Base-by-base conservation (phyloP, 164 flowering plant species). In the Tinospora cordifolia region DNA sequence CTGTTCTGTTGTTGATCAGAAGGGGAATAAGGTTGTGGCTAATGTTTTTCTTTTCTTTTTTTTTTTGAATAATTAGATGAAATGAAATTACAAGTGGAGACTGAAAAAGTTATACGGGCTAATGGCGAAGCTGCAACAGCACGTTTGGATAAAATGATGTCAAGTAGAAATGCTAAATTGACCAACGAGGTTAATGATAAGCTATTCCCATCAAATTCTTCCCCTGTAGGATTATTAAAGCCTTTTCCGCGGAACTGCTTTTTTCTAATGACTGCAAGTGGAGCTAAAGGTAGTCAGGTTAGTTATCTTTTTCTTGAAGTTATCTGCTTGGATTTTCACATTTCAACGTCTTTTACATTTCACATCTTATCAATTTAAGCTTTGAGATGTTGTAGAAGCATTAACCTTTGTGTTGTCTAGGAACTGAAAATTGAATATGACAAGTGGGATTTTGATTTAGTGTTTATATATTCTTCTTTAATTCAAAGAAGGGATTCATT, bases 221-320 rank as follows among this genome's bases (percentile, higher is more conserved):
- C 89, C 65, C 87, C 85, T 22, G 76, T 75, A 47, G 98, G 94
- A 19, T 67, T 92, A 54, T 63, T 72, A 17, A 95, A 92, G 76
- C 85, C 94, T 7, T 86, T 91, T 54, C 94, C 91, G 26, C 83
- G 75, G 75, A 95, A 95, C 72, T 90, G 98, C 66, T 85, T 95
- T 40, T 84, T 90, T 62, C 87, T 89, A 59, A 95, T 95, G 99
- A 95, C 99, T 15, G 85, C 86, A 58, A 83, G 90, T 76, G 99
- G 99, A 36, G 99, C 99, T 15, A 95, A 95, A 84, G 99, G 99
- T 72, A 78, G 91, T 72, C 70, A 79, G 81, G 99, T 95, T 78
- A 82, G 89, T 82, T 69, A 21, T 54, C 7, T 30, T 19, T 10
- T 30, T 51, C 59, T 51, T 51, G 21, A 51, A 7, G 15, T 17